Base-by-base conservation (phyloP, 75 land plant species). In the Isoetes taiwanensis region DNA sequence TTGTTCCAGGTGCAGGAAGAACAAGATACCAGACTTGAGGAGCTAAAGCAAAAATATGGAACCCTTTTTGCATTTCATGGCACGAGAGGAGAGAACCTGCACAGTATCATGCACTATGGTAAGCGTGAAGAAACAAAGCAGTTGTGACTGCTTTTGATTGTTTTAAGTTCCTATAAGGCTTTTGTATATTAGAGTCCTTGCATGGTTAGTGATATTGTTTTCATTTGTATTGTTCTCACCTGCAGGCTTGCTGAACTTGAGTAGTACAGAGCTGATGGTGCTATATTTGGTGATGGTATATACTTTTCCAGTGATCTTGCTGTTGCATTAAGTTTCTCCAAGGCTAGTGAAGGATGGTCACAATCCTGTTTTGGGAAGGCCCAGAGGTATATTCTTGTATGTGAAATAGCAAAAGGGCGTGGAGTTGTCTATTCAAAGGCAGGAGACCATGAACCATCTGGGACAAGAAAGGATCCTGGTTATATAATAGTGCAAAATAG, bases 11-110 rank as follows among this genome's bases (percentile, higher is more conserved):
- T 63, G 12, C 65, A 57, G 38, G 63, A 16, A 16, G 32, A 19
- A 9, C 2, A 25, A 37, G n/a, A 25, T 34, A 27, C 63, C 28
- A 55, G 28, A 16, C 63, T 69, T 63, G 60, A 69, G 16, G 16
- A 35, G 4, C 32, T 42, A 30, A 69, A 56, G 26, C 10, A 54
- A 21, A 27, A 56, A 32, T 56, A 11, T 69, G 72, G 72, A 16
- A 69, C 67, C 30, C 32, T 69, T 43, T 42, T 62, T 40, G 72
- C 72, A n/a, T 69, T 69, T 52, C 72, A 69, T 69, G 72, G 72
- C 30, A 69, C 72, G 3, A 24, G 59, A 3, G 67, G 60, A 23
- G 72, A 69, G 25, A 69, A 69, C 46, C 52, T 69, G 26, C 72
- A 69, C 41, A 69, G 72, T 19, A 69, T 69, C 14, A 31, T 69